These are phyloP conservation scores for Epichloe sylvatica DNA, from an alignment of 2,329 filamentous ascomycete genomes.

Conservation along the genomic window DNA sequence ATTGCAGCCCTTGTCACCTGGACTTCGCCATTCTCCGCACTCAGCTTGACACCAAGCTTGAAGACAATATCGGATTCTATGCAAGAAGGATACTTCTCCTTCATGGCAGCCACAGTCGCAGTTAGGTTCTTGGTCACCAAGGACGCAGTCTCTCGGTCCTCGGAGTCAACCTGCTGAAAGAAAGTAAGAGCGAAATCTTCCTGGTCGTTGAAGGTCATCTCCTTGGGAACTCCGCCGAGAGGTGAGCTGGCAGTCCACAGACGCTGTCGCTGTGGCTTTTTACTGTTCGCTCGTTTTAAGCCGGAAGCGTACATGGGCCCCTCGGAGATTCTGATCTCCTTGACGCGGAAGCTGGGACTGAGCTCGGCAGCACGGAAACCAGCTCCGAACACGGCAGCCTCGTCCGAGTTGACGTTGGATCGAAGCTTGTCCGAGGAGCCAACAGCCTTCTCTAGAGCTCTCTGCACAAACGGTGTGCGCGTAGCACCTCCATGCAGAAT, in stretches of 20 bases:
- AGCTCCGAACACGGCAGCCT: conserved; percentile 89
- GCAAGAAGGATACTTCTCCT: conserved; percentile 62
- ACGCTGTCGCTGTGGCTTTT: conserved; percentile 62
- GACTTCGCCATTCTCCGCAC: conserved; percentile 61
- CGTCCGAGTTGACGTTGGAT: conserved; percentile 91
- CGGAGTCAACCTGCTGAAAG: conserved; percentile 53
- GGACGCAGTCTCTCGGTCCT: conserved; percentile 47
- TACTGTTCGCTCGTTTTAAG: conserved; percentile 57
- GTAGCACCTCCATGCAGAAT: conserved; percentile 87
- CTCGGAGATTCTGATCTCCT: conserved; percentile 83
- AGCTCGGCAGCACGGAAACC: conserved; percentile 86
- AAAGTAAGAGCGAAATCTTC: conserved; percentile 71
- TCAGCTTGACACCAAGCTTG: conserved; percentile 63
- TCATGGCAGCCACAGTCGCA: conserved; percentile 61
- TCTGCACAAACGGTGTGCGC: conserved; percentile 89
- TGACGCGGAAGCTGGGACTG: conserved; percentile 92
- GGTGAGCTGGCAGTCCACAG: conserved; percentile 69
- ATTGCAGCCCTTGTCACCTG: conserved; percentile 62
- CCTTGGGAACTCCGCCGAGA: conserved; percentile 63
- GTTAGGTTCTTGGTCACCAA: conserved; percentile 78
- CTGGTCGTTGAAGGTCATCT: conserved; percentile 68
- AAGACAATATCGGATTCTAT: conserved; percentile 63
- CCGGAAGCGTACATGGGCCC: conserved; percentile 58
- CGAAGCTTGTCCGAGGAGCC: conserved; percentile 67
- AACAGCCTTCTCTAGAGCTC: conserved; percentile 62